A percentile compares a stretch with the other conserved stretches of the same genome.
Evolutionary conservation across 2,329 filamentous ascomycete species (phyloP).

Genomic region (Colletotrichum godetiae): DNA sequence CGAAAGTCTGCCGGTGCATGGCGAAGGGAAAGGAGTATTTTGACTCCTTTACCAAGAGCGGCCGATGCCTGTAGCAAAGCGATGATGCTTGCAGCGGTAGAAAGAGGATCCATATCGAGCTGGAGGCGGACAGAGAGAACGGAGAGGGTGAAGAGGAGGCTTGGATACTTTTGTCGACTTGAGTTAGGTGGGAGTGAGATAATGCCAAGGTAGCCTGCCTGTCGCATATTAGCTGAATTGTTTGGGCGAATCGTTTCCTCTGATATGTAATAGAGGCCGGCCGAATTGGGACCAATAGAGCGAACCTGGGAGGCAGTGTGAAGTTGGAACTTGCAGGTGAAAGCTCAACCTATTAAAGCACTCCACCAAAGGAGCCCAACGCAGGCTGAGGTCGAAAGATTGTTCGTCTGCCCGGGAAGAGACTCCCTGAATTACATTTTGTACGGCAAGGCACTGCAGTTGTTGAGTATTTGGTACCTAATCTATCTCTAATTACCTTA

Average conservation of each 20-base stretch:
- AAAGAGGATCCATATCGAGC: conserved; percentile 6
- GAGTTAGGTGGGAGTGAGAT: background rate
- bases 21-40: conserved; percentile 6
- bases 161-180: background rate
- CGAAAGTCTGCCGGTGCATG: conserved; percentile 13
- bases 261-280: background rate
- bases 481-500: too few species aligned
- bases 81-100: conserved; percentile 8
- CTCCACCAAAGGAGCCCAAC: too few species aligned
- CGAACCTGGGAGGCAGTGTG: background rate
- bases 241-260: background rate
- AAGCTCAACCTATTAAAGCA: background rate
- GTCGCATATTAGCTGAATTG: conserved; percentile 11
- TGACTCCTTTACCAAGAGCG: conserved; percentile 1
- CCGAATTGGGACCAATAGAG: background rate
- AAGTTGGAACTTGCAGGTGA: background rate
- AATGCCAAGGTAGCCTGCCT: background rate
- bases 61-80: conserved; percentile 5
- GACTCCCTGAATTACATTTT: too few species aligned
- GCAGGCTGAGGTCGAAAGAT: too few species aligned
- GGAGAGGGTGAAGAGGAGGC: background rate
- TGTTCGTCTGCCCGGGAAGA: too few species aligned
- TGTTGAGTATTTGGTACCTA: too few species aligned
- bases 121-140: too few species aligned
- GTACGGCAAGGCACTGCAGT: too few species aligned